phyloP scores from a whole-genome alignment of 257 asterid species.

The Solanum ossicruentum region DNA sequence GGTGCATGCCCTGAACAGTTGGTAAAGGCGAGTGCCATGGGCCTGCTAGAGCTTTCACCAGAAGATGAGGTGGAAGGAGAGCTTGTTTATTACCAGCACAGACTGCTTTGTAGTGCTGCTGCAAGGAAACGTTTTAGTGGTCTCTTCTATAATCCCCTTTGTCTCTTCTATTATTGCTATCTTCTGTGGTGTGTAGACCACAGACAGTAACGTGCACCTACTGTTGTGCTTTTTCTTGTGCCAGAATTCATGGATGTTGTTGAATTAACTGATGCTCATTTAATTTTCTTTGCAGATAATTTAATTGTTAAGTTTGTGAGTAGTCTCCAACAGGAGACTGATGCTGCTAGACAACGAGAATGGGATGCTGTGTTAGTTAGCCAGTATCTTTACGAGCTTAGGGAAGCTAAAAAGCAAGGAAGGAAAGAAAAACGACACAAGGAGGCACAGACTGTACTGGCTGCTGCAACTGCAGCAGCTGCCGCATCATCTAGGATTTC shows the following conservation, averaged over 20 bases:
- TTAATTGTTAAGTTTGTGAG: constrained; percentile 54
- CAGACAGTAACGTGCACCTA: neutral
- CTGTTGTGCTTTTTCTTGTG: neutral
- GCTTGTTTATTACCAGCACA: constrained; percentile 65
- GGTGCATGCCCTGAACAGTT: constrained; percentile 45
- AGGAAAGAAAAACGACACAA: constrained; percentile 87
- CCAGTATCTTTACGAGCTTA: constrained; percentile 64
- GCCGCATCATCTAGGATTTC: constrained; percentile 87
- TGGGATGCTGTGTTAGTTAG: constrained; percentile 82
- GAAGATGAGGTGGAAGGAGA: constrained; percentile 93
- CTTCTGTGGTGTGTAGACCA: neutral
- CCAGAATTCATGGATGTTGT: neutral
- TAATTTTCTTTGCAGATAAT: constrained; percentile 42
- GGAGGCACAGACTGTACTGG: constrained; percentile 94
- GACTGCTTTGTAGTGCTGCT: constrained; percentile 42
- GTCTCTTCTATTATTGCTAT: neutral
- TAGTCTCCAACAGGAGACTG: constrained; percentile 67
- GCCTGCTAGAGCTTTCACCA: constrained; percentile 57
- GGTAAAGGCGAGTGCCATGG: constrained; percentile 35
- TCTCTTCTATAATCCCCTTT: constrained; percentile 20
- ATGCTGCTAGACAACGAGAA: constrained; percentile 44
- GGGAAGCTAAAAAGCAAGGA: constrained; percentile 90
- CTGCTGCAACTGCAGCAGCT: constrained; percentile 99
- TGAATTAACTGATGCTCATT: neutral
- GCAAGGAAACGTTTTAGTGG: constrained; percentile 49